Percentiles rank a stretch among this genome's conserved stretches.
These are phyloP conservation scores for Durotheca rogersii DNA, from an alignment of 495 filamentous ascomycete genomes.

Conservation along the genomic window DNA sequence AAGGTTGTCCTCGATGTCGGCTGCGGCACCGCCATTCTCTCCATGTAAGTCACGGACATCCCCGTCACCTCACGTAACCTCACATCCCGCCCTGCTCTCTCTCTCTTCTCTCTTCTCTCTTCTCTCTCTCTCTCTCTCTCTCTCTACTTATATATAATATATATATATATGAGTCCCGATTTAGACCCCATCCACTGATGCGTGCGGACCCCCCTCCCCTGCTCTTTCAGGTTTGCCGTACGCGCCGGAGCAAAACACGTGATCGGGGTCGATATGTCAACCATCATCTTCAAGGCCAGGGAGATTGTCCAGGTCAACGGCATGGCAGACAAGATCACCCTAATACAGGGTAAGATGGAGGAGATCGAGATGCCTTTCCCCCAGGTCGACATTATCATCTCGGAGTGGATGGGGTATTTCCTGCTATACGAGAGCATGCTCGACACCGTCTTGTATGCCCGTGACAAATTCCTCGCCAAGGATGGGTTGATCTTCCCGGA, in stretches of 20 bases:
- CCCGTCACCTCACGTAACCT: too few species aligned
- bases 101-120: too few species aligned
- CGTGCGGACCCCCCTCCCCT: too few species aligned
- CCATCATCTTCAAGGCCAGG: constrained; percentile 83
- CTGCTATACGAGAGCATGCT: constrained; percentile 94
- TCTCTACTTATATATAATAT: too few species aligned
- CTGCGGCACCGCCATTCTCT: constrained; percentile 89
- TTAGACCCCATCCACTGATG: too few species aligned
- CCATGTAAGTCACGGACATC: constrained; percentile 62
- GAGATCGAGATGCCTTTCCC: constrained; percentile 77
- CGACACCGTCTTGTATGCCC: constrained; percentile 85
- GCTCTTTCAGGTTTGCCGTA: constrained; percentile 68
- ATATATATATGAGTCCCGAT: too few species aligned
- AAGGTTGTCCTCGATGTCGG: constrained; percentile 92
- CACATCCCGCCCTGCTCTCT: too few species aligned
- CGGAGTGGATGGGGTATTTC: constrained; percentile 97
- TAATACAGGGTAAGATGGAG: constrained; percentile 87
- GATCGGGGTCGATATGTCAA: constrained; percentile 90
- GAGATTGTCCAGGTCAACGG: constrained; percentile 83
- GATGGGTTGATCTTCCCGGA: constrained; percentile 88
- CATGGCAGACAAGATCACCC: constrained; percentile 74
- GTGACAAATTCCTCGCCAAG: constrained; percentile 75
- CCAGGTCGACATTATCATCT: constrained; percentile 92
- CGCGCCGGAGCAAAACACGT: constrained; percentile 87
- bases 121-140: too few species aligned